Base-by-base conservation (phyloP, 2,329 filamentous ascomycete species). In the Neofusicoccum parvum region DNA sequence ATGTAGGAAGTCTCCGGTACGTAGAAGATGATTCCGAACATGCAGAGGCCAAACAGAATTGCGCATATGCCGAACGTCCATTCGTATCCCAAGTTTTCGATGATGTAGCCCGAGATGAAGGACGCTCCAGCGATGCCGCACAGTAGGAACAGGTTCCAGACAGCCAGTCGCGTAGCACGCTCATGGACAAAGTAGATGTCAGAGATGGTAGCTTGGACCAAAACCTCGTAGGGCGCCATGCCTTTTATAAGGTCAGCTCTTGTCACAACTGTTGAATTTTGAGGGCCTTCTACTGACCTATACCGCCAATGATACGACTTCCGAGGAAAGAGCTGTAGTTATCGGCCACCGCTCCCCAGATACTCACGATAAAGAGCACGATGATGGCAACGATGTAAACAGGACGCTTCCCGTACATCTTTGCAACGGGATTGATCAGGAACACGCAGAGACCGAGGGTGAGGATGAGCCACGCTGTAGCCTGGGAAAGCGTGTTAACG, bases 191-290 rank as follows among this genome's bases (percentile, higher is more conserved):
- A 82, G 69, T 77, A 82, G 14, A 82, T 65, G 66, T 82, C 80
- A 1, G 74, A 77, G 41, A 81, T 78, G 0, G 82, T 85, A 70
- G 81, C 82, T 71, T 85, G 83, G 4, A 86, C 82, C 5, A 86
- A 72, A 2, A 83, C 79, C 69, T 86, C 84, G 65, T 81, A 81
- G 0, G 83, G 79, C 0, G 82, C 81, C 80, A 84, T 84, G 4
- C 81, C 64, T 65, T 7, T 14, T 12, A 1, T 5, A 2, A 9
- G 17, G 27, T 65, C 27, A 65, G 64, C 15, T 20, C n/a, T 39
- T n/a, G 17, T 14, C 5, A 1, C 3, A 50, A 0, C 4, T n/a
- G 2, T 15, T 10, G 7, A 12, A 4, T 46, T 17, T 46, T 46
- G 0, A 15, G 14, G 17, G 4, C 1, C 3, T 15, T 14, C 14